Base-by-base conservation (phyloP, 805 yeast species). In the Nadsonia fulvescens region DNA sequence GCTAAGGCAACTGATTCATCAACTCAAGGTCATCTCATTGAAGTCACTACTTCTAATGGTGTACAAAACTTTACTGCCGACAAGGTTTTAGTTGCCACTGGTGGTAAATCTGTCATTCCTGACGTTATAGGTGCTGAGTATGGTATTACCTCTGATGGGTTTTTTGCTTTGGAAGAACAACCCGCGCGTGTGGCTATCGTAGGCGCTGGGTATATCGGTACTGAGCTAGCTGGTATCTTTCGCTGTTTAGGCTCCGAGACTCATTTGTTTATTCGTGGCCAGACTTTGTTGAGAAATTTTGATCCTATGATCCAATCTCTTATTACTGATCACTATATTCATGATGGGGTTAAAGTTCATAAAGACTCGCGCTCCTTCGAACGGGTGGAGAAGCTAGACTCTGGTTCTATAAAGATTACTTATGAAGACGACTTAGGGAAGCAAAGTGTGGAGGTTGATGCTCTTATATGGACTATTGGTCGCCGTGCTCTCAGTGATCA, bases 121-220 rank as follows among this genome's bases (percentile, higher is more conserved):
- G 57, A 58, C 3, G 68, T 82, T 25, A 73, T 72, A 29, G 96
- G 96, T 26, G 67, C 71, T 25, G 89, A 82, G 43, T 58, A 62
- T 32, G 95, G 94, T 32, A 72, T 69, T 33, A 70, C 75, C 28
- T 79, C 94, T 12, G 93, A 89, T 49, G 93, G 93, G 0, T 89
- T 89, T 49, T 89, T 89, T 46, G 66, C 65, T 35, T 58, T 89
- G 38, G 72, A 65, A 32, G 44, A 54, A 25, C 95, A 83, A 54
- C 98, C 99, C 27, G 73, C 79, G 52, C 63, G 71, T 25, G 96
- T 86, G 15, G 96, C 91, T 2, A 63, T 89, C 33, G 93, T 89
- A 8, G 99, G 99, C 40, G 94, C 94, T 19, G 99, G 99, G 23
- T 89, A 89, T 56, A 89, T 89, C 47, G 96, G 93, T 31, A 75